Conservation (phyloP, 352 stramenopile species). For the Pythium phragmitis region DNA sequence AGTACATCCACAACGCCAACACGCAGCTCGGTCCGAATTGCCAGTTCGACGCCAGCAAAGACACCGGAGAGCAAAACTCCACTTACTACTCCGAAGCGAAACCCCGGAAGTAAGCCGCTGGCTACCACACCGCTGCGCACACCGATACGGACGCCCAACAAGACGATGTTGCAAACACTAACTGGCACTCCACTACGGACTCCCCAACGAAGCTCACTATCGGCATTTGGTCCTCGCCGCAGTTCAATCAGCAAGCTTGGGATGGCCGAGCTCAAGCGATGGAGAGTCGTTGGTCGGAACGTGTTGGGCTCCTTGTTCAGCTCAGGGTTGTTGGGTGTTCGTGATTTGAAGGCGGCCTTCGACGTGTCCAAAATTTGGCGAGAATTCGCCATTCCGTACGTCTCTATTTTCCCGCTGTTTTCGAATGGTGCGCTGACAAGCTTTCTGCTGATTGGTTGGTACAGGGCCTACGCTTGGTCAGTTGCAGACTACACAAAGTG, state of each 20-base stretch:
- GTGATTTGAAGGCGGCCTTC: constrained; percentile 25
- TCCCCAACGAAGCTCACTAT: constrained; percentile 15
- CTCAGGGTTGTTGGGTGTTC: constrained; percentile 21
- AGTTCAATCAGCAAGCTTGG: constrained; percentile 12
- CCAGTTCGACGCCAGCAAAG: constrained; percentile 1
- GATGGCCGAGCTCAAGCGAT: constrained; percentile 19
- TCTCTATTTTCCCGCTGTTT: not conserved
- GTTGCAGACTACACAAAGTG: constrained; percentile 34
- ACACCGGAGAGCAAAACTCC: not conserved
- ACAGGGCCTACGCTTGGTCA: constrained; percentile 30
- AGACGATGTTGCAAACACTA: constrained; percentile 4
- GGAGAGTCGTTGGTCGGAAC: constrained; percentile 14
- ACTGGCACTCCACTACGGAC: constrained; percentile 14
- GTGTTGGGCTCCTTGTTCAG: constrained; percentile 22
- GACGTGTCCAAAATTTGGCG: constrained; percentile 28
- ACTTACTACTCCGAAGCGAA: constrained; percentile 8
- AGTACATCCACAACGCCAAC: not conserved
- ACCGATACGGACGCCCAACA: constrained; percentile 10
- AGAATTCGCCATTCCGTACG: constrained; percentile 28
- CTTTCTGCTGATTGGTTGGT: not conserved
- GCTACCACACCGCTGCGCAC: constrained; percentile 1
- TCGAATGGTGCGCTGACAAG: not conserved
- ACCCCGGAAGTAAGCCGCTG: not conserved
- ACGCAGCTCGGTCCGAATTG: constrained; percentile 1
- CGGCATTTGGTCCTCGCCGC: constrained; percentile 13